Percentiles rank a stretch among this genome's conserved stretches.
These are phyloP conservation scores for Candida sp. DNA, from an alignment of 1,139 yeast species.

Conservation along the genomic window DNA sequence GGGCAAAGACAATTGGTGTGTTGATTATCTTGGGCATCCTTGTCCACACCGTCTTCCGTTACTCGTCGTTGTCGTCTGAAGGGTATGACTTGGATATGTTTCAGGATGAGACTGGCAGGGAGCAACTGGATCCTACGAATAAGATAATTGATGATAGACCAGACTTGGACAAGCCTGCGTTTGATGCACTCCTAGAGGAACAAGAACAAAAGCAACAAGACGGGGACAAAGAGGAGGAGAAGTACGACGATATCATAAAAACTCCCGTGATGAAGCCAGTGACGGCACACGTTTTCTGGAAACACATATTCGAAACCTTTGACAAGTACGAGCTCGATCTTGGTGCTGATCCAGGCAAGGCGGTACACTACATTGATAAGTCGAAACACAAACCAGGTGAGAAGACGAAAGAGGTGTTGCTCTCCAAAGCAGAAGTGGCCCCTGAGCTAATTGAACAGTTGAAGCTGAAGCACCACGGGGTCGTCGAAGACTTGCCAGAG, in stretches of 20 bases:
- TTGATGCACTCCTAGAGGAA: neutral
- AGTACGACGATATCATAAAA: neutral
- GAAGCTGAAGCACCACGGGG: conserved; percentile 25
- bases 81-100: neutral
- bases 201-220: conserved; percentile 1
- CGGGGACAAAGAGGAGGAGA: no score
- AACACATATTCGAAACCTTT: conserved; percentile 22
- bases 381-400: conserved; percentile 26
- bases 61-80: neutral
- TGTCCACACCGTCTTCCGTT: neutral
- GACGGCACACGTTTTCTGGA: conserved; percentile 25
- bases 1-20: conserved; percentile 6
- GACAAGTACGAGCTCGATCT: conserved; percentile 19
- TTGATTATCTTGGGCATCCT: neutral
- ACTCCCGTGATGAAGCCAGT: conserved; percentile 12
- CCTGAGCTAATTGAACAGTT: conserved; percentile 27
- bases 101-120: conserved; percentile 5
- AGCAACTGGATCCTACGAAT: conserved; percentile 6
- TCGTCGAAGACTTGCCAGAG: conserved; percentile 28
- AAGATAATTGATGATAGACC: conserved; percentile 3
- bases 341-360: conserved; percentile 19
- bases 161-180: neutral
- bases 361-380: conserved; percentile 26
- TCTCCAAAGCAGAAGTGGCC: conserved; percentile 32
- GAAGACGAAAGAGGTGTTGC: conserved; percentile 29